Evolutionary conservation across 768 basidiomycete species (phyloP).

Genomic region (Leccinum incarnatum): DNA sequence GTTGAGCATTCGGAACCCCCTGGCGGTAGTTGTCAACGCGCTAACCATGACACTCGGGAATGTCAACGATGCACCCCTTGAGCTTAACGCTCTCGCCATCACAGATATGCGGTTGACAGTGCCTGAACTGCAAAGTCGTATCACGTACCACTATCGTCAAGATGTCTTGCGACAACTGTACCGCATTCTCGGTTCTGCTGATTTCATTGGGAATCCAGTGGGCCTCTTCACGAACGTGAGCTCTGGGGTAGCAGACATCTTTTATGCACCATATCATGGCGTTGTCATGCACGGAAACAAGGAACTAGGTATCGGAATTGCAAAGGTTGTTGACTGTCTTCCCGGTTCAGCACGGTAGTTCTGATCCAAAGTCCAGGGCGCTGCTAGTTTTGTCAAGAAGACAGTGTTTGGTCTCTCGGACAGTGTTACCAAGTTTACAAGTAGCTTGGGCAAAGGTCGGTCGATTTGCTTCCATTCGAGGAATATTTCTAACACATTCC

Average conservation of each 20-base stretch:
- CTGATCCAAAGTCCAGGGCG: slow-evolving; percentile 58
- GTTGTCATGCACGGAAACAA: slow-evolving; percentile 95
- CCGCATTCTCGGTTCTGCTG: slow-evolving; percentile 95
- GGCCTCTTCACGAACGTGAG: slow-evolving; percentile 98
- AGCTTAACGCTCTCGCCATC: slow-evolving; percentile 90
- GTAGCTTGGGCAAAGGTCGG: slow-evolving; percentile 92
- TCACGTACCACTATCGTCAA: slow-evolving; percentile 90
- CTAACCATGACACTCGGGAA: slow-evolving; percentile 97
- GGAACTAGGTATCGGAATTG: slow-evolving; percentile 91
- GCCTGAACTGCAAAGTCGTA: slow-evolving; percentile 80
- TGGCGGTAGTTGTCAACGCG: slow-evolving; percentile 91
- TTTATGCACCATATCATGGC: slow-evolving; percentile 97
- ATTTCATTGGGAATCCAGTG: slow-evolving; percentile 94
- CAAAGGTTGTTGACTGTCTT: slow-evolving; percentile 56
- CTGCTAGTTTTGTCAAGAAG: slow-evolving; percentile 98
- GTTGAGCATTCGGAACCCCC: slow-evolving; percentile 79
- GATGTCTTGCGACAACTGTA: slow-evolving; percentile 93
- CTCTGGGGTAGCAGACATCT: slow-evolving; percentile 96
- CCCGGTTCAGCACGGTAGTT: neutral
- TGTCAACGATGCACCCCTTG: slow-evolving; percentile 91
- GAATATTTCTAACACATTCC: neutral
- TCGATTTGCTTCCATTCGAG: neutral
- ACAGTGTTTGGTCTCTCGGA: slow-evolving; percentile 96
- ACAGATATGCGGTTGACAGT: slow-evolving; percentile 89
- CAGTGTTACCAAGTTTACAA: slow-evolving; percentile 96